A percentile compares a stretch with the other conserved stretches of the same genome.
Conservation (phyloP, 169 alveolate species). For the Cystoisospora suis region DNA sequence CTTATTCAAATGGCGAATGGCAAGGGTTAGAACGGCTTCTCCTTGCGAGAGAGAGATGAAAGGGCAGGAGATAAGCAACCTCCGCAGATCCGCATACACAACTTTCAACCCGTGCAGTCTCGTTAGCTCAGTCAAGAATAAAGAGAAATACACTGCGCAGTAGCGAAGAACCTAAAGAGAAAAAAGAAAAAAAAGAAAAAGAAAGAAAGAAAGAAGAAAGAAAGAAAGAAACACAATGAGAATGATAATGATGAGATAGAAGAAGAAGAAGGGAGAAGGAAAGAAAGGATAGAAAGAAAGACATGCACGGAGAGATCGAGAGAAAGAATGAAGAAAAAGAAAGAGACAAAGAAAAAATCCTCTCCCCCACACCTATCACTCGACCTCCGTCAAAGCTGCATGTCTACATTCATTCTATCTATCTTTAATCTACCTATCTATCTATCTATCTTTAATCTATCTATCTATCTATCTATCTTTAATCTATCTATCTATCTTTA, state of each 20-base stretch:
- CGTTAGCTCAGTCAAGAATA: conserved; percentile 33
- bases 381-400: too few species aligned
- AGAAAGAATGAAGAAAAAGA: not conserved
- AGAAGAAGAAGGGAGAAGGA: not conserved
- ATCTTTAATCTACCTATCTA: too few species aligned
- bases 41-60: not conserved
- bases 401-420: too few species aligned
- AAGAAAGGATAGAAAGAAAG: not conserved
- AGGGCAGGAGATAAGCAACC: conserved; percentile 7
- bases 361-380: too few species aligned
- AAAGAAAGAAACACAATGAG: not conserved
- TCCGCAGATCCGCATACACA: conserved; percentile 27
- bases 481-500: too few species aligned
- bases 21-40: not conserved
- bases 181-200: not conserved
- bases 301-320: not conserved
- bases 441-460: too few species aligned
- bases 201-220: not conserved
- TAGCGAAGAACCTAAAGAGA: conserved; percentile 4
- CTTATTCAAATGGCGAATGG: not conserved
- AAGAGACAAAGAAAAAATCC: not conserved
- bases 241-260: not conserved
- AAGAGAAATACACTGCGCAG: not conserved
- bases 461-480: too few species aligned
- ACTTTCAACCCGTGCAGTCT: not conserved